phyloP scores from a whole-genome alignment of 2,329 filamentous ascomycete species.

The Dactylellina cionopaga region DNA sequence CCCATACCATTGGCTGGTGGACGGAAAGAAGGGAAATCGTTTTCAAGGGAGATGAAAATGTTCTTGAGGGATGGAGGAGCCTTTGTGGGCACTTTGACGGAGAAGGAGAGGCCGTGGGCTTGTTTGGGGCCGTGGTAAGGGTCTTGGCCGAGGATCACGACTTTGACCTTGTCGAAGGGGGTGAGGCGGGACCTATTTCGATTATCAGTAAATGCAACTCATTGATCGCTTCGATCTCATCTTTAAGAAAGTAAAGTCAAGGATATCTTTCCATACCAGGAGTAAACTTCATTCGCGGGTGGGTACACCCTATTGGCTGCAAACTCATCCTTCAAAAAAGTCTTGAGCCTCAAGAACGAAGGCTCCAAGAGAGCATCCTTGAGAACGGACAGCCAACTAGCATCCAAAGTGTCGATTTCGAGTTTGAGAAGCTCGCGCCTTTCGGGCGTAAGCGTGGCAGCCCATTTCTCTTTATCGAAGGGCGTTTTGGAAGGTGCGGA shows the following conservation, averaged over 20 bases:
- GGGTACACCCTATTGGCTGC: constrained; percentile 82
- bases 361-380: constrained; percentile 83
- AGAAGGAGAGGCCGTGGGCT: constrained; percentile 95
- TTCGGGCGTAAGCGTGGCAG: constrained; percentile 79
- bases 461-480: constrained; percentile 92
- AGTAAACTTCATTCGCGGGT: constrained; percentile 88
- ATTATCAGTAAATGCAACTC: neutral
- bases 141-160: constrained; percentile 93
- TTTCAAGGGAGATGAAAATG: constrained; percentile 88
- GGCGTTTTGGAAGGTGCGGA: constrained; percentile 62
- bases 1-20: constrained; percentile 80
- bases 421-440: constrained; percentile 83
- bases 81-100: constrained; percentile 85
- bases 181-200: constrained; percentile 85
- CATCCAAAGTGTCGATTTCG: constrained; percentile 90
- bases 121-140: constrained; percentile 97
- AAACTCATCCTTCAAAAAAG: constrained; percentile 82
- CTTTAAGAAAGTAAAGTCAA: neutral
- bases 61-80: constrained; percentile 91
- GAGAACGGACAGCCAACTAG: constrained; percentile 87
- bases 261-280: constrained; percentile 72
- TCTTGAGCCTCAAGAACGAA: constrained; percentile 87
- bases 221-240: neutral
- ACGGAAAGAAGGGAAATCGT: constrained; percentile 84
- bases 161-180: constrained; percentile 86